These are phyloP conservation scores for Pseudogymnoascus sp. DNA, from an alignment of 2,329 filamentous ascomycete genomes.

Conservation along the genomic window DNA sequence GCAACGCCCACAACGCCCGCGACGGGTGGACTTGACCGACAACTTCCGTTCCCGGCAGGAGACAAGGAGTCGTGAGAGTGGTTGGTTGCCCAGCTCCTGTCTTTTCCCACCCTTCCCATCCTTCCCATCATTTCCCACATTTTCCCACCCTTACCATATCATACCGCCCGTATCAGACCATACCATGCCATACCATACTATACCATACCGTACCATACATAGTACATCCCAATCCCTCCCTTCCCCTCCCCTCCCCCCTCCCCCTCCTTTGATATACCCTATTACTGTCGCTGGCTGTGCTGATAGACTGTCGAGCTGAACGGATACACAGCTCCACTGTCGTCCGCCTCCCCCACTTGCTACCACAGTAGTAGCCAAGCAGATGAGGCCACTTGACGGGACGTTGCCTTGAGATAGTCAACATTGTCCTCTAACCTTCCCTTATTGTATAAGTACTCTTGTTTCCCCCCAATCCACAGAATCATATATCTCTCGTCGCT, in stretches of 20 bases:
- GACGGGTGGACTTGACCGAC: background rate
- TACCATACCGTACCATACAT: background rate
- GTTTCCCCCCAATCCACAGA: background rate
- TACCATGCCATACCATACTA: background rate
- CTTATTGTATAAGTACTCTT: background rate
- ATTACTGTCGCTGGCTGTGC: background rate
- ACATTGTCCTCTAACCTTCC: background rate
- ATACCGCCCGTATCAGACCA: background rate
- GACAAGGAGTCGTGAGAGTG: background rate
- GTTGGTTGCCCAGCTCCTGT: background rate
- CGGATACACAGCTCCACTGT: constrained; percentile 2
- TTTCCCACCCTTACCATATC: background rate
- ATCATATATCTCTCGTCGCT: background rate
- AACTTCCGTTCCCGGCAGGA: background rate
- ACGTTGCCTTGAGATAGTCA: background rate
- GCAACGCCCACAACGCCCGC: background rate
- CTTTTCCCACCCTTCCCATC: background rate
- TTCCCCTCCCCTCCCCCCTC: background rate
- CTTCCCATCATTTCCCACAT: background rate
- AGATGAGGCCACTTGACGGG: background rate
- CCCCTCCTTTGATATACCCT: background rate
- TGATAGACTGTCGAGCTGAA: background rate
- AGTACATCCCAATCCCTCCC: background rate
- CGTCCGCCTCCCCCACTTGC: background rate
- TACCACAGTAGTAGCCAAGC: background rate